These are phyloP conservation scores for Boletellus dicymbophilus DNA, from an alignment of 1,284 basidiomycete species.

Conservation along the genomic window DNA sequence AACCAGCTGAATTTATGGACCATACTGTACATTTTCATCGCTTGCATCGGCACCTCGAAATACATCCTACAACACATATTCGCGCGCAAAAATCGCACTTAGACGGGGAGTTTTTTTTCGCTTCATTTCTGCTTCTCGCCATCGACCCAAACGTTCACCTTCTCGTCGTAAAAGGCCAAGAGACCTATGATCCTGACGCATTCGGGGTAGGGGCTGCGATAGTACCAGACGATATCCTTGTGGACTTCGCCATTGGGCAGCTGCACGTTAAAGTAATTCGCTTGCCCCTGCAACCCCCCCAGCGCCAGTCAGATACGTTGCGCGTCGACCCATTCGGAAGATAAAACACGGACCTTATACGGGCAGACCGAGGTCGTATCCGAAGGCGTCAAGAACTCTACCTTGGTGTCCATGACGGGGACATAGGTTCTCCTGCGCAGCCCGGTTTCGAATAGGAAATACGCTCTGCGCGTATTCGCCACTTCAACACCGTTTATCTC, in stretches of 20 bases:
- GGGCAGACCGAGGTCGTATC: slow-evolving; percentile 52
- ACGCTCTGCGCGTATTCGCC: slow-evolving; percentile 55
- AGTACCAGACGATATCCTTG: slow-evolving; percentile 64
- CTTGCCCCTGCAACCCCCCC: slow-evolving; percentile 53
- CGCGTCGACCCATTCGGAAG: background rate
- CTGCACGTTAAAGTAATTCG: slow-evolving; percentile 57
- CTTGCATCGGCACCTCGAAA: background rate
- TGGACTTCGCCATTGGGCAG: slow-evolving; percentile 44
- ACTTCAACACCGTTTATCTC: slow-evolving; percentile 63
- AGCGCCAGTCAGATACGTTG: background rate
- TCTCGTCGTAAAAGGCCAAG: slow-evolving; percentile 66
- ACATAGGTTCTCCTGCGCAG: slow-evolving; percentile 62
- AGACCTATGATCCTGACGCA: slow-evolving; percentile 53
- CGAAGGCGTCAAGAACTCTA: slow-evolving; percentile 53
- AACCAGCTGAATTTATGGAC: slow-evolving; percentile 9
- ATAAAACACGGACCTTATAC: slow-evolving; percentile 56
- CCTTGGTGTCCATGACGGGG: slow-evolving; percentile 52
- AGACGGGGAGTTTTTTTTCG: background rate
- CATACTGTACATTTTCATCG: background rate
- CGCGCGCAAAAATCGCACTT: background rate
- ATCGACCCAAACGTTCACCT: slow-evolving; percentile 66
- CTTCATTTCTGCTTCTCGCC: slow-evolving; percentile 45
- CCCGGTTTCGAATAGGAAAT: slow-evolving; percentile 59
- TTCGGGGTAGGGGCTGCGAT: slow-evolving; percentile 52
- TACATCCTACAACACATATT: slow-evolving; percentile 9